Percentiles rank a stretch among this genome's conserved stretches.
These are phyloP conservation scores for Gossypium stocksii DNA, from an alignment of 345 rosid genomes.

Conservation along the genomic window DNA sequence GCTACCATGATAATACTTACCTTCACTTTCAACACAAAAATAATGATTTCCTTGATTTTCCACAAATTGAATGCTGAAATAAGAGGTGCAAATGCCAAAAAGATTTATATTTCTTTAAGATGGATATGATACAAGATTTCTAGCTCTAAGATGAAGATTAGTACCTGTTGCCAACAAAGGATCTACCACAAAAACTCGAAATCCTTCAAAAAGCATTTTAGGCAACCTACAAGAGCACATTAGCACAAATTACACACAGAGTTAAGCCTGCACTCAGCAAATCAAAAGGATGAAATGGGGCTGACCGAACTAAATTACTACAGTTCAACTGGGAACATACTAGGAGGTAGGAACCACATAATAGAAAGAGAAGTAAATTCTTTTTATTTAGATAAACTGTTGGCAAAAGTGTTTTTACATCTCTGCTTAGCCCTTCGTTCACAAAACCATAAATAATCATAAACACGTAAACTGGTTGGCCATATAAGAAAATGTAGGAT, in stretches of 20 bases:
- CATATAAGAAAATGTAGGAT: neutral
- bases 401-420: slow-evolving; percentile 87
- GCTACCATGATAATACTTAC: neutral
- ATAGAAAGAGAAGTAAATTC: slow-evolving; percentile 16
- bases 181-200: slow-evolving; percentile 78
- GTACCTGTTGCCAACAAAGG: slow-evolving; percentile 94
- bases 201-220: slow-evolving; percentile 51
- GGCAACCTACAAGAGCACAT: slow-evolving; percentile 59
- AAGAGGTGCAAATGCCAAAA: neutral
- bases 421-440: slow-evolving; percentile 60
- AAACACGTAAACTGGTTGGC: slow-evolving; percentile 12
- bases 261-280: neutral
- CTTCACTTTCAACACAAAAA: neutral
- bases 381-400: slow-evolving; percentile 76
- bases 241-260: neutral
- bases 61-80: neutral
- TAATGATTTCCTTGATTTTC: neutral
- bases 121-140: neutral
- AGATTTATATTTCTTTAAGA: neutral
- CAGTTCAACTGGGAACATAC: neutral
- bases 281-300: no score
- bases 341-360: neutral
- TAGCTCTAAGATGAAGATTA: neutral
- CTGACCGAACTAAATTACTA: no score
- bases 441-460: slow-evolving; percentile 13